Conservation (phyloP, 306 rosid genomes). For the Cercis canadensis region DNA sequence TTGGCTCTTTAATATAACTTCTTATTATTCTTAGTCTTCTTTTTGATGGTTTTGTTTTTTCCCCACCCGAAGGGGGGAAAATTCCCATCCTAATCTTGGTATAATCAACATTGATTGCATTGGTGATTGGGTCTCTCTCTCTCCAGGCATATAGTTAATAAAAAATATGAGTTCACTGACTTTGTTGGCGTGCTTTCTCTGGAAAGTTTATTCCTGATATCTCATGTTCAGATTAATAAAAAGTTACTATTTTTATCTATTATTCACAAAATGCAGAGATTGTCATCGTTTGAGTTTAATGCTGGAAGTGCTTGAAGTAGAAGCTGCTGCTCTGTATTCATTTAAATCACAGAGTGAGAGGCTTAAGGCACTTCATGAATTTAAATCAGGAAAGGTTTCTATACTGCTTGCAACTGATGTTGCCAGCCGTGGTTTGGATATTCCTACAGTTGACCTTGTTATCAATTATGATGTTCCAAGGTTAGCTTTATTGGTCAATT, state of each 20-base stretch:
- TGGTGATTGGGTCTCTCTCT: too few relatives aligned
- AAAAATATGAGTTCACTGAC: not conserved
- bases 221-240: not conserved
- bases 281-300: constrained; percentile 78
- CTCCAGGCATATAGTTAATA: not conserved
- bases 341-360: constrained; percentile 79
- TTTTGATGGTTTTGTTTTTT: not conserved
- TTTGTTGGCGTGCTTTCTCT: constrained; percentile 8
- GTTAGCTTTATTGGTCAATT: constrained; percentile 41
- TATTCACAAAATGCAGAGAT: constrained; percentile 56
- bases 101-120: not conserved
- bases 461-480: constrained; percentile 91
- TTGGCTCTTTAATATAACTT: not conserved
- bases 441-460: constrained; percentile 90
- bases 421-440: constrained; percentile 93
- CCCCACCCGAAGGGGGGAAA: not conserved
- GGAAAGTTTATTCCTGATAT: constrained; percentile 1
- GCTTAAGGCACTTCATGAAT: constrained; percentile 76
- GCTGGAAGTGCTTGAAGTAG: constrained; percentile 84
- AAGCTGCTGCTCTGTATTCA: constrained; percentile 76
- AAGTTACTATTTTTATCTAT: not conserved
- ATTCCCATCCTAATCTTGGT: not conserved
- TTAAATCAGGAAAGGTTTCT: constrained; percentile 85
- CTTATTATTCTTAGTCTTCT: not conserved
- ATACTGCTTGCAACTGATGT: constrained; percentile 91